Base-by-base conservation (phyloP, 257 asterid species). In the Nicotiana benthamiana region DNA sequence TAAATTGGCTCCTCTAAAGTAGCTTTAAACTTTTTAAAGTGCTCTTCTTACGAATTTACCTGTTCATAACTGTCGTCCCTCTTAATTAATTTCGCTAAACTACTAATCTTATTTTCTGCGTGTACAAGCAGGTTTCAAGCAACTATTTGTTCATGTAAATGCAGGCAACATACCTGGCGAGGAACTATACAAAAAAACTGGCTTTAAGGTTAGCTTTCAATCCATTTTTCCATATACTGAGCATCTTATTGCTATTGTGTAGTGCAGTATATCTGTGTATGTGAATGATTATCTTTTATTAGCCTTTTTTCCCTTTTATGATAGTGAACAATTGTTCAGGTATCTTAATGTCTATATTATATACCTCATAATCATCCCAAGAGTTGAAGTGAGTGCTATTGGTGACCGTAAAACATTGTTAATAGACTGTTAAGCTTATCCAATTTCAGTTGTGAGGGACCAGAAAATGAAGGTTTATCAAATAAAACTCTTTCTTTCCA, bases 101-200 rank as follows among this genome's bases (percentile, higher is more conserved):
- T 83, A 63, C 36, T 46, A 57, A 4, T 65, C 28, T 77, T 28
- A 59, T 17, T 75, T 83, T 65, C 70, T 82, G 79, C 80, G 62
- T 64, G 51, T 88, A 67, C 83, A 70, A 88, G 63, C 92, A 94
- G 97, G 97, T 82, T 52, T 93, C 89, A 89, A 86, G 82, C 93
- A 90, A 70, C 86, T 94, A 26, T 91, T 91, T 87, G 97, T 94
- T 83, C 98, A 91, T 84, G 97, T 93, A 51, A 90, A 93, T 81
- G 89, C 90, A 82, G 97, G 89, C 82, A 93, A 94, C 90, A 82
- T 84, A 82, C 86, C 89, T 82, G 97, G 97, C 48, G 93, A 87
- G 87, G 91, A 93, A 83, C 91, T 94, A 82, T 92, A 92, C 91
- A 82, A 27, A 79, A 94, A 90, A 80, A 87, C 88, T 74, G 98